Base-by-base conservation (phyloP, 2,329 filamentous ascomycete genomes). In the Hansfordia pulvinata region DNA sequence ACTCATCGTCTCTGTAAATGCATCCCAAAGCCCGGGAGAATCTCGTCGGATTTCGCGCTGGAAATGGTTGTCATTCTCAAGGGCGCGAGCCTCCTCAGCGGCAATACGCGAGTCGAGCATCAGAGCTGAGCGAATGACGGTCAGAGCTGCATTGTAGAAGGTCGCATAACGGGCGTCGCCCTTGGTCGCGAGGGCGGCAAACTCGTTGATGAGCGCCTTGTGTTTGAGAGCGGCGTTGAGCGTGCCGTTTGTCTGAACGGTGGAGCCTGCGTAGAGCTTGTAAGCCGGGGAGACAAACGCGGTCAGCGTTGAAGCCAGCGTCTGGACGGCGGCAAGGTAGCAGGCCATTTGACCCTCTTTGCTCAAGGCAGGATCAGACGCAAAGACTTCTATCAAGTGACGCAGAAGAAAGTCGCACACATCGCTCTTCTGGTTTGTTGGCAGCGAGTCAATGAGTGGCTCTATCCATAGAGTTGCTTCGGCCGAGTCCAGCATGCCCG, bases 381-480 rank as follows among this genome's bases (percentile, higher is more conserved):
- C 71, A 13, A 77, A 62, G 6, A 66, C 68, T 29, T 72, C 66
- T 21, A 94, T 69, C 8, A 93, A 64, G 28, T 84, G 75, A 34
- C 78, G 68, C 20, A 83, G 64, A 21, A 94, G 58, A n/a, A 78
- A 72, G 33, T 84, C 74, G 47, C 84, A 86, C 6, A 82, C 78
- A 37, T 86, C 78, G 11, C 79, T 75, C 32, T 84, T 72, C 41
- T 84, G 82, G 30, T 76, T 70, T 5, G 76, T 64, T 32, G 76
- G 74, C 31, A 94, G 66, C 2, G 85, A 93, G 17, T 67, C 62
- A 34, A 93, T 67, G 44, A 93, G 84, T 1, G 76, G 72, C 13
- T 64, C 62, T 17, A 90, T 71, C 84, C 86, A 96, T 13, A 70
- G 71, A 7, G 85, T 71, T 30, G 83, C 70, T 24, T 82, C 62